Percentiles rank a stretch among this genome's conserved stretches.
phyloP scores from a whole-genome alignment of 768 basidiomycete genomes.

The Trichaptum fuscoviolaceum region DNA sequence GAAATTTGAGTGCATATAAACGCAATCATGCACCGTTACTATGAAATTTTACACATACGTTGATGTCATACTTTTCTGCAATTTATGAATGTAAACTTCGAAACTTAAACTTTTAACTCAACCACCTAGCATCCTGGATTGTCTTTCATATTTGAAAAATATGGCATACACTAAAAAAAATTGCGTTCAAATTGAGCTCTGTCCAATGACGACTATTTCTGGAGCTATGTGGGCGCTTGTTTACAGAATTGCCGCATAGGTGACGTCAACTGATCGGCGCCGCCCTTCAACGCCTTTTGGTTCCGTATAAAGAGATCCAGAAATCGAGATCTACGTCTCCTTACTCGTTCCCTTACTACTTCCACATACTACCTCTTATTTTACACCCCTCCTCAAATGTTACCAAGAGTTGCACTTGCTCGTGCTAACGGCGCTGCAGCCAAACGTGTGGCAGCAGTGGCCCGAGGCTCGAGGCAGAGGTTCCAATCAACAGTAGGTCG shows the following conservation, averaged over 20 bases:
- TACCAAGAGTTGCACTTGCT: not conserved
- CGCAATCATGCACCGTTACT: too few relatives aligned
- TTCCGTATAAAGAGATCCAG: not conserved
- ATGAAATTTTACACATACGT: too few relatives aligned
- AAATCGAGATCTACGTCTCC: not conserved
- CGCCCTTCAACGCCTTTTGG: not conserved
- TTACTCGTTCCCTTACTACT: not conserved
- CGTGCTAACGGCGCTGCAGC: conserved; percentile 7
- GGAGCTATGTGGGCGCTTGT: not conserved
- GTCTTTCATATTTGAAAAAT: too few relatives aligned
- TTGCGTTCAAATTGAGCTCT: not conserved
- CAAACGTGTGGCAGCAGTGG: conserved; percentile 14
- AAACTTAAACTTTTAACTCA: too few relatives aligned
- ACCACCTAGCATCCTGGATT: too few relatives aligned
- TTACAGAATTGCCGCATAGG: conserved; percentile 1
- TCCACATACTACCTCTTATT: not conserved
- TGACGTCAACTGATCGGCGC: not conserved
- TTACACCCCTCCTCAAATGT: not conserved
- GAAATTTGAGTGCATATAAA: not conserved
- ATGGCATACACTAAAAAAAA: not conserved
- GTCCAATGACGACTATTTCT: not conserved
- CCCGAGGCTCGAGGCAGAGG: conserved; percentile 13
- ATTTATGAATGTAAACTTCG: too few relatives aligned
- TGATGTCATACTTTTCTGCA: too few relatives aligned
- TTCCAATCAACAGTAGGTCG: conserved; percentile 16